Percentiles rank a stretch among this genome's conserved stretches.
Conservation (phyloP, 2,329 filamentous ascomycete genomes). For the Westerdykella aurantiaca region DNA sequence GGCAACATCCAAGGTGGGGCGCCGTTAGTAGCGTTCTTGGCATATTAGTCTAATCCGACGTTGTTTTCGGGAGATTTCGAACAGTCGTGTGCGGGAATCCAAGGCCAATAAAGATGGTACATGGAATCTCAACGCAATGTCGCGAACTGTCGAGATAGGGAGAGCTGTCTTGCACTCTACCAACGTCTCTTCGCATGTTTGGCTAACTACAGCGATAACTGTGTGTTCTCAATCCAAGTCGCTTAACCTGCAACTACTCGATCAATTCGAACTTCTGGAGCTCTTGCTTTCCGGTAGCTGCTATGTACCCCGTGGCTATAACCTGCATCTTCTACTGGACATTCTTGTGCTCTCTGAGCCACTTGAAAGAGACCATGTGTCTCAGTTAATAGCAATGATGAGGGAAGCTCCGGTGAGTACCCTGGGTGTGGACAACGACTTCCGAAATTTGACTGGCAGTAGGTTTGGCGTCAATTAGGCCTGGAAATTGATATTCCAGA, state of each 20-base stretch:
- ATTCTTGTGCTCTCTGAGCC: slow-evolving; percentile 22
- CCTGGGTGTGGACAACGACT: not conserved
- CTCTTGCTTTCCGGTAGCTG: slow-evolving; percentile 18
- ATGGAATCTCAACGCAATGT: slow-evolving; percentile 12
- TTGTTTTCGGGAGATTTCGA: not conserved
- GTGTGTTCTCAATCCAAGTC: slow-evolving; percentile 23
- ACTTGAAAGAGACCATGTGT: slow-evolving; percentile 13
- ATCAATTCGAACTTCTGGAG: slow-evolving; percentile 11
- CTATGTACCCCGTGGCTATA: slow-evolving; percentile 32
- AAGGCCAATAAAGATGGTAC: too few relatives aligned
- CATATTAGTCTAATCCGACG: not conserved
- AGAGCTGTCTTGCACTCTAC: slow-evolving; percentile 27
- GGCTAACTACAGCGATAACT: slow-evolving; percentile 33
- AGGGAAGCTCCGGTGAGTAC: slow-evolving; percentile 25
- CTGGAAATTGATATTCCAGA: slow-evolving; percentile 18
- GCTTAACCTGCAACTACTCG: slow-evolving; percentile 20
- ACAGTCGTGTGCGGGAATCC: not conserved
- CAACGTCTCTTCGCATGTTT: slow-evolving; percentile 26
- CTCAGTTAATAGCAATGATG: slow-evolving; percentile 19
- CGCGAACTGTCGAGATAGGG: slow-evolving; percentile 28
- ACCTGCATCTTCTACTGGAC: slow-evolving; percentile 26
- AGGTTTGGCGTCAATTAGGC: slow-evolving; percentile 35
- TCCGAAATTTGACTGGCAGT: slow-evolving; percentile 1
- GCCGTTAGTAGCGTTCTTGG: not conserved
- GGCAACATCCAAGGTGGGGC: too few relatives aligned